phyloP scores from a whole-genome alignment of 2,329 filamentous ascomycete genomes.

The Talaromyces sp. region DNA sequence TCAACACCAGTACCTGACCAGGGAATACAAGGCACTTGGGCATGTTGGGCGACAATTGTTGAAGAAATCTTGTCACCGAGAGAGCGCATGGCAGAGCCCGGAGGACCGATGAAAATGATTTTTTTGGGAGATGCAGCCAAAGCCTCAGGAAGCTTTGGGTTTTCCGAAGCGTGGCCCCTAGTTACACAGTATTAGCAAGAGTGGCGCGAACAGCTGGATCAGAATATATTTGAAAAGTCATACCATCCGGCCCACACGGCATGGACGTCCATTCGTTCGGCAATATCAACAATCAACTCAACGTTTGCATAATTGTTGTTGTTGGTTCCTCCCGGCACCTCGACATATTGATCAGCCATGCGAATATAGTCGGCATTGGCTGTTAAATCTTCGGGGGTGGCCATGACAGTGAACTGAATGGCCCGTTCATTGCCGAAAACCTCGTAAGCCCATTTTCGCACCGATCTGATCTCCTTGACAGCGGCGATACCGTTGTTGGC shows the following conservation, averaged over 20 bases:
- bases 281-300: constrained; percentile 96
- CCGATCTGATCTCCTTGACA: constrained; percentile 98
- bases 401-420: constrained; percentile 99
- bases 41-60: constrained; percentile 97
- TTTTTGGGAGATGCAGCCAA: constrained; percentile 95
- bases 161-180: constrained; percentile 97
- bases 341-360: constrained; percentile 99
- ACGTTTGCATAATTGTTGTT: constrained; percentile 99
- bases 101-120: constrained; percentile 98
- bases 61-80: constrained; percentile 99
- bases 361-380: constrained; percentile 99
- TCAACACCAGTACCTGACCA: constrained; percentile 96
- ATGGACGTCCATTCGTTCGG: constrained; percentile 96
- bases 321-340: constrained; percentile 85
- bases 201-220: not conserved
- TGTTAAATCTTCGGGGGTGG: constrained; percentile 92
- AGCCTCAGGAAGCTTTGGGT: constrained; percentile 94
- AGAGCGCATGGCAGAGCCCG: constrained; percentile 96
- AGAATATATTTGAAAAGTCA: constrained; percentile 30
- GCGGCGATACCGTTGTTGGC: constrained; percentile 99
- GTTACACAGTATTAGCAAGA: constrained; percentile 3
- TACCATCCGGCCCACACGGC: constrained; percentile 99
- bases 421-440: constrained; percentile 97
- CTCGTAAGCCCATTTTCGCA: constrained; percentile 99
- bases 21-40: constrained; percentile 93